Evolutionary conservation across 768 basidiomycete genomes (phyloP), one percentile per base, ranked within the genome.

Genomic region (Suillus clintonianus): DNA sequence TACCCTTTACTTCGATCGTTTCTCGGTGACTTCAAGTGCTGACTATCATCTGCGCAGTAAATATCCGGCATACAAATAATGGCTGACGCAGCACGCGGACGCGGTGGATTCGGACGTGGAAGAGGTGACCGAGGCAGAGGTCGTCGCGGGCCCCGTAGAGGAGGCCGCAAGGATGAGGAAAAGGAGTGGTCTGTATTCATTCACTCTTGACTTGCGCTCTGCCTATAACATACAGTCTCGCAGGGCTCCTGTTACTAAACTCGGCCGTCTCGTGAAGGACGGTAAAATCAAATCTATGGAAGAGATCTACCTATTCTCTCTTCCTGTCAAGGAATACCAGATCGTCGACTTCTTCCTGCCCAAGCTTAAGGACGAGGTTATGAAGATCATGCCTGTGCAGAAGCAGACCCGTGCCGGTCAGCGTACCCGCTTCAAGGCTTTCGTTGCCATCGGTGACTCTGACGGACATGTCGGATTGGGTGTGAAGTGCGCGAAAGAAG

Each of bases 261-360:
- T 99, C 70, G 97, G 97, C 65, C 96, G 97, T 80, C 88, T 99
- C 74, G 96, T 98, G 51, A 98, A 97, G 82, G 97, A 99, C 72
- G 97, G 97, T 71, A 99, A 99, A 84, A 98, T 99, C 84, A 98
- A 97, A 82, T 97, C 95, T 55, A 96, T 99, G 88, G 97, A 99
- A 78, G 97, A 99, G 78, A 98, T 99, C 81, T 99, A 99, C 83
- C 95, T 99, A 76, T 99, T 99, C 89, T 99, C 97, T 32, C 91
- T 99, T 68, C 96, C 97, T 65, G 92, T 99, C 81, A 99, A 99
- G 83, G 97, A 99, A 82, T 99, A 82, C 86, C 97, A 99, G 81
- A 97, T 99, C 80, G 91, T 99, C 85, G 97, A 99, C 84, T 89
- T 91, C 79, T 98, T 99, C 94, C 88, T 99, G 55, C 97, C 97